A percentile compares a stretch with the other conserved stretches of the same genome.
These are phyloP conservation scores for Phylloporus sp. DNA, from an alignment of 768 basidiomycete species.

Conservation along the genomic window DNA sequence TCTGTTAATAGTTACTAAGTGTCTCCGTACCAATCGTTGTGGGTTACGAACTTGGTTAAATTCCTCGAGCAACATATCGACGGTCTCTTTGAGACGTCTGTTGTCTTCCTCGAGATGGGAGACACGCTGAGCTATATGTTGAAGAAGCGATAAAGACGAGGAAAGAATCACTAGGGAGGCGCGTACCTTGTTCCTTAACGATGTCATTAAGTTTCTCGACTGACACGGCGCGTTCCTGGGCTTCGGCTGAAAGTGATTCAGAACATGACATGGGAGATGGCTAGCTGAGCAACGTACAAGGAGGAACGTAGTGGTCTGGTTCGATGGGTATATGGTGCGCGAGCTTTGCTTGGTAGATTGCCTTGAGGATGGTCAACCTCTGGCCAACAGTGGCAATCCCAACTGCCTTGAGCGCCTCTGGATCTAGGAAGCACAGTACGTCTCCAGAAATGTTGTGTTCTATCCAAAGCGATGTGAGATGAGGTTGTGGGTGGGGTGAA, in stretches of 20 bases:
- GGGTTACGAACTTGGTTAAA: constrained; percentile 43
- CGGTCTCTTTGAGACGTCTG: constrained; percentile 54
- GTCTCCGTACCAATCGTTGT: constrained; percentile 15
- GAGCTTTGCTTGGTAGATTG: constrained; percentile 86
- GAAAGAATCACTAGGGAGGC: not conserved
- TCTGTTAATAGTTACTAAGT: constrained; percentile 3
- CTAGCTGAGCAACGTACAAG: constrained; percentile 53
- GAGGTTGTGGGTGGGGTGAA: not conserved
- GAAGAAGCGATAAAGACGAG: constrained; percentile 2
- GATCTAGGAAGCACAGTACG: constrained; percentile 76
- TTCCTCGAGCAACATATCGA: constrained; percentile 68
- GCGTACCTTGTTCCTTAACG: constrained; percentile 71
- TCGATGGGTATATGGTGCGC: constrained; percentile 80
- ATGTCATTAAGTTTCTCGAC: constrained; percentile 64
- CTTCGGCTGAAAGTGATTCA: constrained; percentile 45
- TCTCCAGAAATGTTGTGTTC: constrained; percentile 94
- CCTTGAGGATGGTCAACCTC: constrained; percentile 85
- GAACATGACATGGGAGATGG: not conserved
- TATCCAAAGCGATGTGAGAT: constrained; percentile 28
- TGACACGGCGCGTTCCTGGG: constrained; percentile 51
- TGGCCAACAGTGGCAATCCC: constrained; percentile 92
- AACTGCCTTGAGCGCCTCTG: constrained; percentile 79
- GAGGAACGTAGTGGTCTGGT: constrained; percentile 81
- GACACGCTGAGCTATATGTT: constrained; percentile 62
- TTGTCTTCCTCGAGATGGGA: constrained; percentile 76